Evolutionary conservation across 306 rosid genomes (phyloP).

Genomic region (Heteromeles arbutifolia): DNA sequence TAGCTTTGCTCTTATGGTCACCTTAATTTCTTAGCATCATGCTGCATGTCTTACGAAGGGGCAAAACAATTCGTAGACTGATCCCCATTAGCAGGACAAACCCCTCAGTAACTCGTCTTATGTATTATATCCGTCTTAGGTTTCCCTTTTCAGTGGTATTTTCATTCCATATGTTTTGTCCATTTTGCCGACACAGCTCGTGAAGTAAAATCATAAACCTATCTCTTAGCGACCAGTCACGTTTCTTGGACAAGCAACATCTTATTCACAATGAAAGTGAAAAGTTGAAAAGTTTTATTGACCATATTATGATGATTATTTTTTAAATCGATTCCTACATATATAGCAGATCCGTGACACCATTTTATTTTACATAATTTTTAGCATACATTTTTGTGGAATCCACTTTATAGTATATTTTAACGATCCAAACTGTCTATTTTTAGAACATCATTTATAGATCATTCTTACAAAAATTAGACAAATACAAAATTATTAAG

Average conservation of each 20-base stretch:
- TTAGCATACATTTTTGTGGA: no score
- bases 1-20: neutral
- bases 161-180: constrained; percentile 8
- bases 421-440: no score
- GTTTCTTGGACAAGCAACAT: neutral
- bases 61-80: neutral
- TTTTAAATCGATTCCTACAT: neutral
- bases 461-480: no score
- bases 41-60: neutral
- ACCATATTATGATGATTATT: neutral
- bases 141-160: constrained; percentile 17
- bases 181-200: neutral
- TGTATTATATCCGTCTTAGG: neutral
- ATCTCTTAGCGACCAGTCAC: neutral
- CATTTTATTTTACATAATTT: neutral
- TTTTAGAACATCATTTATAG: no score
- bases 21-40: neutral
- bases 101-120: neutral
- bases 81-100: neutral
- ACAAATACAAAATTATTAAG: no score
- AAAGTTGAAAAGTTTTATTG: neutral
- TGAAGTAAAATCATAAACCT: neutral
- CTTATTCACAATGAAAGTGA: neutral
- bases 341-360: no score
- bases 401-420: no score